Conservation (phyloP, 306 rosid species). For the Fagus crenata region DNA sequence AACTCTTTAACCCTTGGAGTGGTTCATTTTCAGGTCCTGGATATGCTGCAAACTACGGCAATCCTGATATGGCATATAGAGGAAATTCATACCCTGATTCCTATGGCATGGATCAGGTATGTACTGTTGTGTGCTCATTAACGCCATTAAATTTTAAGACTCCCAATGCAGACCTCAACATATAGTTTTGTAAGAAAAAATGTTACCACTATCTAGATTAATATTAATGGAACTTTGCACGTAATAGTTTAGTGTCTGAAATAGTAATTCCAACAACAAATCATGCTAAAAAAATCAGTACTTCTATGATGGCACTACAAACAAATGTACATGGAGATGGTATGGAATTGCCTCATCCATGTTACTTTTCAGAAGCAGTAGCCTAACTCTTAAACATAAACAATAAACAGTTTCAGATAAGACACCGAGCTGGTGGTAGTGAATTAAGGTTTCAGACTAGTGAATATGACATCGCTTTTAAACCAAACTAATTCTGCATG, state of each 20-base stretch:
- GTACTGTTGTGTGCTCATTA: background rate
- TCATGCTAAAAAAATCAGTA: background rate
- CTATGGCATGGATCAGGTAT: constrained; percentile 59
- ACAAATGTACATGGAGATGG: background rate
- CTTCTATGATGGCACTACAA: background rate
- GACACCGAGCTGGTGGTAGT: background rate
- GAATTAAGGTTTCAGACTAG: background rate
- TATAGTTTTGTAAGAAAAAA: background rate
- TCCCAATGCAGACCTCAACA: background rate
- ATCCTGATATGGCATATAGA: constrained; percentile 52
- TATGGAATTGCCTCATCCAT: background rate
- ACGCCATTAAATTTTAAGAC: background rate
- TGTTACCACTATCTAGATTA: background rate
- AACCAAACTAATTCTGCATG: background rate
- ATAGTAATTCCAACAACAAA: background rate
- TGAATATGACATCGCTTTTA: background rate
- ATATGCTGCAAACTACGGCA: constrained; percentile 48
- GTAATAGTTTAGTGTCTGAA: background rate
- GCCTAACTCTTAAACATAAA: background rate
- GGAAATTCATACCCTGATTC: constrained; percentile 53
- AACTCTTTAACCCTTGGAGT: constrained; percentile 13
- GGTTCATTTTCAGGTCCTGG: constrained; percentile 51
- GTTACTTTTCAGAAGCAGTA: background rate
- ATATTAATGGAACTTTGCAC: background rate
- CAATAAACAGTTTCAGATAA: background rate